Conservation (phyloP, 371 early-diverging fungal genomes). For the Choanephora cucurbitarum region DNA sequence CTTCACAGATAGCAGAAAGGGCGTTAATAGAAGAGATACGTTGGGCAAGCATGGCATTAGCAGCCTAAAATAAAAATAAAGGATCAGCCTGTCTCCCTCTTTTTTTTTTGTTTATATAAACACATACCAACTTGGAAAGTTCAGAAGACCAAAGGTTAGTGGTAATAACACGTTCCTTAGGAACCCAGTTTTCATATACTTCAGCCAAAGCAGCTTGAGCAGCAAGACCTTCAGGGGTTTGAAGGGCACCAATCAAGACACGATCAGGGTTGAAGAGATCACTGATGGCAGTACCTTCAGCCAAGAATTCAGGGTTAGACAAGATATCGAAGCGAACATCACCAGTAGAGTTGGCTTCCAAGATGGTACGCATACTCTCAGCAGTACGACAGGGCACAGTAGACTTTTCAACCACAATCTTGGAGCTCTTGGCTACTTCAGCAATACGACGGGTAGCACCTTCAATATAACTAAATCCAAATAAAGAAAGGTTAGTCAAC, state of each 20-base stretch:
- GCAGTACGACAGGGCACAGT: conserved; percentile 97
- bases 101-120: not conserved
- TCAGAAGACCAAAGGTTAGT: conserved; percentile 95
- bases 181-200: conserved; percentile 87
- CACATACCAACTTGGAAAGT: conserved; percentile 82
- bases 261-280: conserved; percentile 92
- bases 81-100: not conserved
- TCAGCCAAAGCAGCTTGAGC: conserved; percentile 79
- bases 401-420: conserved; percentile 94
- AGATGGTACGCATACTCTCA: conserved; percentile 84
- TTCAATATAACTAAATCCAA: conserved; percentile 86
- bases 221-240: conserved; percentile 71
- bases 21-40: conserved; percentile 95
- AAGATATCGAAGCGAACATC: conserved; percentile 85
- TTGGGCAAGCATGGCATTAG: conserved; percentile 96
- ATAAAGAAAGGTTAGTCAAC: not conserved
- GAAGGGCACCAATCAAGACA: conserved; percentile 89
- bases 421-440: conserved; percentile 77
- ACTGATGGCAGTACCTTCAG: conserved; percentile 90
- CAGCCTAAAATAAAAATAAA: conserved; percentile 59
- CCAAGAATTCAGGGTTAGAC: conserved; percentile 96
- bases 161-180: conserved; percentile 84
- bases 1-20: conserved; percentile 91
- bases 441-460: conserved; percentile 89
- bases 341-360: conserved; percentile 78